Evolutionary conservation across 1,284 basidiomycete genomes (phyloP), one percentile per base, ranked within the genome.

Genomic region (Cutaneotrichosporon sp.): DNA sequence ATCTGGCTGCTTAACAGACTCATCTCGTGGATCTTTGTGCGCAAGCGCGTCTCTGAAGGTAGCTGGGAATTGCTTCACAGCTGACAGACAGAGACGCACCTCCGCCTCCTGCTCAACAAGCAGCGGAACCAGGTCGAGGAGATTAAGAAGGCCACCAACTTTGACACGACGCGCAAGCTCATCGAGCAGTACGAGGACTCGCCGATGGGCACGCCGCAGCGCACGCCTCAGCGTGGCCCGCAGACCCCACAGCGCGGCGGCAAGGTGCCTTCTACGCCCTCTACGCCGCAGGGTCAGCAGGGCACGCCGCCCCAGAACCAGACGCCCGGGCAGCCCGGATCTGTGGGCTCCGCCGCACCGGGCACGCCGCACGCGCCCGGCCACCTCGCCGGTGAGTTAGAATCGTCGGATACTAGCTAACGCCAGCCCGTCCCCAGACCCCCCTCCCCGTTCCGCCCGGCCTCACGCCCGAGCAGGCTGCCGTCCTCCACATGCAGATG

Each of bases 141-240:
- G 73, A 91, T 99, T 70, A 99, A 99, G 83, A 91, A 92, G 80
- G 93, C 92, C 71, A 97, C 94, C 0, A 95, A 95, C 71, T 99
- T 91, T 79, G 93, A 99, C 76, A 87, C 87, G 27, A 95, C 94
- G 18, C 87, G 91, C 56, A 90, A 89, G 70, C 84, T 99, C 52
- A 83, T 99, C 16, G 93, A 97, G 75, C 87, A 88, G 62, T 98
- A 98, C 73, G 95, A 97, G 66, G 89, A 90, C 50, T 52, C 71
- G 76, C 67, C 78, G 53, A 29, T 36, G 42, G 38, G 38, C 24
- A 24, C 16, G 38, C 24, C 38, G 14, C 31, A 49, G 46, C 46
- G 29, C 14, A 2, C 13, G 3, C 25, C 33, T 16, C 29, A 25
- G 45, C 24, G 42, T 34, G 22, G 46, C 14, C n/a, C 10, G 7